Evolutionary conservation across 768 basidiomycete genomes (phyloP).

Genomic region (Agrocybe chaxingu): DNA sequence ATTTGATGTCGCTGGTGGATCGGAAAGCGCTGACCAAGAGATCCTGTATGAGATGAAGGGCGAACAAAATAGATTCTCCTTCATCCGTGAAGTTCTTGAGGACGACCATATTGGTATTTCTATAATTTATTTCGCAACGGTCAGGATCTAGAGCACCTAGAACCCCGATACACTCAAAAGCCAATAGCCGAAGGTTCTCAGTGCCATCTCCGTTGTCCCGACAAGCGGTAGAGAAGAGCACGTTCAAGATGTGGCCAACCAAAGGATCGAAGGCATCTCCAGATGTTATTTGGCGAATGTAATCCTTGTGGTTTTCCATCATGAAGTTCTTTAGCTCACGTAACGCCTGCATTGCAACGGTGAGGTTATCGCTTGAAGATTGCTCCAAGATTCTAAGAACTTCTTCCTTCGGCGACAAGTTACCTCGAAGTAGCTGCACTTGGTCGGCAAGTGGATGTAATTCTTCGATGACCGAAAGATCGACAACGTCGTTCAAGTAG

Average conservation of each 20-base stretch:
- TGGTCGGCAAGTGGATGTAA: conserved; percentile 41
- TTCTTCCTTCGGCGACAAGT: conserved; percentile 50
- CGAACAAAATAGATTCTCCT: conserved; percentile 74
- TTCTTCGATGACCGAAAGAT: conserved; percentile 70
- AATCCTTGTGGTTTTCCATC: conserved; percentile 41
- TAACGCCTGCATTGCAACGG: conserved; percentile 71
- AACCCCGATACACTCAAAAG: conserved; percentile 89
- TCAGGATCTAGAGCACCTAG: conserved; percentile 96
- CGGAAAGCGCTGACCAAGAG: conserved; percentile 88
- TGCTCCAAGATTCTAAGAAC: conserved; percentile 73
- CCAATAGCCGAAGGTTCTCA: conserved; percentile 62
- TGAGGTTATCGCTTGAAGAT: conserved; percentile 72
- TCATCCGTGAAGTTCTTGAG: conserved; percentile 79
- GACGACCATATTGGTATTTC: conserved; percentile 66
- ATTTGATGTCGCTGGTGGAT: conserved; percentile 90
- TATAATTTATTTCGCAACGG: conserved; percentile 66
- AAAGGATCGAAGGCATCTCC: conserved; percentile 86
- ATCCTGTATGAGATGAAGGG: conserved; percentile 79
- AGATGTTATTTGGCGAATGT: conserved; percentile 61
- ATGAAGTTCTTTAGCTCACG: conserved; percentile 74
- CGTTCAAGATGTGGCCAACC: conserved; percentile 63
- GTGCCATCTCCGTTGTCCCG: conserved; percentile 71
- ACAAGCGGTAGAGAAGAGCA: conserved; percentile 65
- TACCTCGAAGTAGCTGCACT: conserved; percentile 42
- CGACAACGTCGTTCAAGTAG: conserved; percentile 76